These are phyloP conservation scores for Septoria petroselini DNA, from an alignment of 2,329 filamentous ascomycete genomes.

Conservation along the genomic window DNA sequence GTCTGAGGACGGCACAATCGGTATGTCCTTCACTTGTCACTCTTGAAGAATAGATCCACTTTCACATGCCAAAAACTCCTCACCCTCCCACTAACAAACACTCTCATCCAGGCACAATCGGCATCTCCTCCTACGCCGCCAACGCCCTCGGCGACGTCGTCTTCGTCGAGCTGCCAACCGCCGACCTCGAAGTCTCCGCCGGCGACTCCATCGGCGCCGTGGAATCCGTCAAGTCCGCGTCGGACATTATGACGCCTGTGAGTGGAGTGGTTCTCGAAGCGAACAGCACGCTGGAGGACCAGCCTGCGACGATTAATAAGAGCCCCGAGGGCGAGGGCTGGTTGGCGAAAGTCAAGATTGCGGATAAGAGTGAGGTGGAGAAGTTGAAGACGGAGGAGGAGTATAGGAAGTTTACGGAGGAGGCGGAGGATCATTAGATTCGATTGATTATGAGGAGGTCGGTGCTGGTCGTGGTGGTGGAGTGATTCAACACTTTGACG, in stretches of 20 bases:
- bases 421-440: constrained; percentile 31
- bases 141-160: constrained; percentile 93
- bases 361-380: constrained; percentile 67
- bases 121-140: constrained; percentile 89
- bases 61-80: constrained; percentile 21
- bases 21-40: constrained; percentile 42
- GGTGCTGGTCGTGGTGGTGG: too few species aligned
- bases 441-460: too few species aligned
- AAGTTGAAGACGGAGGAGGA: constrained; percentile 70
- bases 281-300: constrained; percentile 76
- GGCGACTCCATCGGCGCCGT: constrained; percentile 91
- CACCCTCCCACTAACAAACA: not conserved
- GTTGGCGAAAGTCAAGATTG: constrained; percentile 84
- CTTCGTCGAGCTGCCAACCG: constrained; percentile 86
- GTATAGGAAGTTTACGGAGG: constrained; percentile 72
- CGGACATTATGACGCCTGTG: constrained; percentile 90
- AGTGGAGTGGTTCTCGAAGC: constrained; percentile 70
- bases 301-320: constrained; percentile 83
- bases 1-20: constrained; percentile 74
- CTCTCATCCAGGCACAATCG: constrained; percentile 58
- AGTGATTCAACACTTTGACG: too few species aligned
- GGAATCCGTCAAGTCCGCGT: constrained; percentile 98
- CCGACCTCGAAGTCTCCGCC: constrained; percentile 63
- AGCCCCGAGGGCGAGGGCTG: constrained; percentile 87
- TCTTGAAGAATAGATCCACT: too few species aligned